Evolutionary conservation across 2,329 filamentous ascomycete genomes (phyloP), one percentile per base, ranked within the genome.

Genomic region (Celoporthe dispersa): DNA sequence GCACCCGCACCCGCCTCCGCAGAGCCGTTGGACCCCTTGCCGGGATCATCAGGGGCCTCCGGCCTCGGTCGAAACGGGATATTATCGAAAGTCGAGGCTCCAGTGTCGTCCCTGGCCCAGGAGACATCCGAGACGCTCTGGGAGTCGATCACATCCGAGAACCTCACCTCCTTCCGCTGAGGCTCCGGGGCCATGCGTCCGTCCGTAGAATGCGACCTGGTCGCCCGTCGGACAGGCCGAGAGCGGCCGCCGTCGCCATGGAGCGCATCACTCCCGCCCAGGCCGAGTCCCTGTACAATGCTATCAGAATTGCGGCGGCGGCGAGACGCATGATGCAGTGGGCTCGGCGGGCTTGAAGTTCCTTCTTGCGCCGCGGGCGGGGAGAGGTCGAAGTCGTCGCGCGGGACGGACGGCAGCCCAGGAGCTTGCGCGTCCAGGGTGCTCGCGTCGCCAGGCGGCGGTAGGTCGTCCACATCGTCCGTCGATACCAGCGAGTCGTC

Each of bases 251-350:
- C 55, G 28, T 33, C 33, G 28, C 62, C 48, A 31, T 63, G 37
- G 33, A 25, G 28, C 31, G 33, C n/a, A 12, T 66, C 63, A 12
- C 66, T 59, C 22, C 65, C 68, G 22, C 33, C 51, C 31, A 61
- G 33, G 22, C 53, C 68, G n/a, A 68, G 37, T 25, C 60, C 64
- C 35, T 73, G 67, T 14, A 72, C 73, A 41, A 72, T 68, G 48
- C 71, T 75, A 41, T 76, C 74, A 2, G 75, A 76, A 22, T 76
- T 75, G 39, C 75, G 74, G 51, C 75, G 72, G 41, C 75, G 73
- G 31, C 68, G 73, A 31, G 72, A 69, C 61, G 72, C 70, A 44
- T 71, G 68, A 53, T 68, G 68, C 53, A 68, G 70, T 5, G 68
- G 66, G 35, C 72, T 69, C 25, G 70, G 71, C 37, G 71, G 74